Conservation (phyloP, 306 rosid genomes). For the Prunus fruticosa region DNA sequence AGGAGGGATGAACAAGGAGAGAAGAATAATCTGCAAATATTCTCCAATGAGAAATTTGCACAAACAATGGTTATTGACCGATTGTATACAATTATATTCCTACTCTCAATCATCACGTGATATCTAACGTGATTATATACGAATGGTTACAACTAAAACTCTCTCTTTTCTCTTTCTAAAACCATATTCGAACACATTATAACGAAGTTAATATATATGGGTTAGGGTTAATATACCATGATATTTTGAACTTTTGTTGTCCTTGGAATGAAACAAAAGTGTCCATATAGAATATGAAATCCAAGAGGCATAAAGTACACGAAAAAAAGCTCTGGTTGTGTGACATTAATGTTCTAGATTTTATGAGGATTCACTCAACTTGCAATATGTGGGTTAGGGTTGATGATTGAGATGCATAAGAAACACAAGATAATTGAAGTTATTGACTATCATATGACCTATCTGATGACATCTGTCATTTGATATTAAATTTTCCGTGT, state of each 20-base stretch:
- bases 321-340: not conserved
- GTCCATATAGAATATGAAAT: conserved; percentile 1
- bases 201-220: too few relatives aligned
- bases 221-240: too few relatives aligned
- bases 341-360: not conserved
- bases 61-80: too few relatives aligned
- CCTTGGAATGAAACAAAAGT: not conserved
- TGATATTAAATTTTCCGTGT: not conserved
- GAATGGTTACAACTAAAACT: too few relatives aligned
- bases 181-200: not conserved
- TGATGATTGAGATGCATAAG: not conserved
- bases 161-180: not conserved
- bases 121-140: too few relatives aligned
- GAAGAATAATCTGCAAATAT: too few relatives aligned
- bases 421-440: not conserved
- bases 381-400: not conserved
- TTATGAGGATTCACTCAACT: conserved; percentile 1
- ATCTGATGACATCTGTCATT: not conserved
- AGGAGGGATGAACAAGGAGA: too few relatives aligned
- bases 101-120: too few relatives aligned
- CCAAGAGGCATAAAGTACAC: not conserved
- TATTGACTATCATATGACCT: not conserved
- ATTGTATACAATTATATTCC: too few relatives aligned
- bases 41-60: too few relatives aligned
- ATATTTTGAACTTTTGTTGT: not conserved